These are phyloP conservation scores for Thalassiosira profunda DNA, from an alignment of 108 stramenopile genomes.

Conservation along the genomic window DNA sequence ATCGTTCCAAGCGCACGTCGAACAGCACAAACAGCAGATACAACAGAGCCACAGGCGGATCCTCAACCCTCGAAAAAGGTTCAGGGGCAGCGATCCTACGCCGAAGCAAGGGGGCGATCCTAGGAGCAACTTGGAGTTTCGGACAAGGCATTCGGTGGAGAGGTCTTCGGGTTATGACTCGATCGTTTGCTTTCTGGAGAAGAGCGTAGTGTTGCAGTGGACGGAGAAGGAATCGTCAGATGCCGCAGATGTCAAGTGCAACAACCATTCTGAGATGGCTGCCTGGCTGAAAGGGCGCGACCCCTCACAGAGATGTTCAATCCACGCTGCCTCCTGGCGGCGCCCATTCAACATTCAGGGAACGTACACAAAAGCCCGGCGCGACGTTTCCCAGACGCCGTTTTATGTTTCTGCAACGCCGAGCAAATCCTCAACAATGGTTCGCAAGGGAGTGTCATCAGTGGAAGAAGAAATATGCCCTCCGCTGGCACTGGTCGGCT, in stretches of 20 bases:
- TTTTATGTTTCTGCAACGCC: conserved; percentile 60
- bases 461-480: conserved; percentile 84
- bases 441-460: conserved; percentile 68
- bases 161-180: neutral
- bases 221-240: neutral
- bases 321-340: conserved; percentile 64
- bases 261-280: conserved; percentile 6
- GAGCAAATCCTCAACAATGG: neutral
- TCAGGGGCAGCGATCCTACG: conserved; percentile 57
- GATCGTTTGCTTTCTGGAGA: conserved; percentile 21
- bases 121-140: conserved; percentile 57
- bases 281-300: conserved; percentile 4
- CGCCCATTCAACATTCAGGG: conserved; percentile 68
- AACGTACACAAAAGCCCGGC: conserved; percentile 73
- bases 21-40: conserved; percentile 8
- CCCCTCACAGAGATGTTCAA: neutral
- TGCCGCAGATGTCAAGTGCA: neutral
- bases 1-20: conserved; percentile 11
- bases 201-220: conserved; percentile 24
- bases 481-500: conserved; percentile 34
- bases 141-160: conserved; percentile 10
- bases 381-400: conserved; percentile 82
- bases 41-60: conserved; percentile 10
- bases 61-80: conserved; percentile 47
- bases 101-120: conserved; percentile 84